phyloP scores from a whole-genome alignment of 768 basidiomycete species.

The Lentinula sp. region DNA sequence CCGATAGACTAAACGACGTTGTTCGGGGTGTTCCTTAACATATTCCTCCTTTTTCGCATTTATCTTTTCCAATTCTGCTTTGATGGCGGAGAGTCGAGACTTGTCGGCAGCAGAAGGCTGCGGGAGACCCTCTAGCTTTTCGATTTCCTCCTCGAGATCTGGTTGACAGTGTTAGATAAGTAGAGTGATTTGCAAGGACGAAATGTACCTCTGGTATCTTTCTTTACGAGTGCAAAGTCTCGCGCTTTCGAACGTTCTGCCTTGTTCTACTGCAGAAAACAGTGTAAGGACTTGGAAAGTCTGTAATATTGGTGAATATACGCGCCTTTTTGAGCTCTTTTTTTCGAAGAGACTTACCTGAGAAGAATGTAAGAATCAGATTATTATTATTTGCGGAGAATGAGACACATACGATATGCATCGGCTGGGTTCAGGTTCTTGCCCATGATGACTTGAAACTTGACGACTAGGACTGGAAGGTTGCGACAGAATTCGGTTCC shows the following conservation, averaged over 20 bases:
- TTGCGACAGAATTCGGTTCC: conserved; percentile 8
- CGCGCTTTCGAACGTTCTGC: conserved; percentile 70
- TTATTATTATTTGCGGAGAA: background rate
- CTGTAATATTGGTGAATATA: conserved; percentile 11
- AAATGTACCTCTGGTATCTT: conserved; percentile 74
- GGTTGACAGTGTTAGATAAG: background rate
- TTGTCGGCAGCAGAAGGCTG: conserved; percentile 47
- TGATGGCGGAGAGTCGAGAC: conserved; percentile 64
- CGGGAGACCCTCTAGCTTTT: conserved; percentile 48
- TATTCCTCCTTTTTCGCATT: conserved; percentile 89
- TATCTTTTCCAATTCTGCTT: conserved; percentile 73
- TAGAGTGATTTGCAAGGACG: background rate
- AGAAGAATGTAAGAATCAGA: background rate
- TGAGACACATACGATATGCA: conserved; percentile 65
- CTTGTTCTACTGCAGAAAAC: conserved; percentile 77
- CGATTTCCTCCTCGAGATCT: conserved; percentile 84
- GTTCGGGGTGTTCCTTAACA: conserved; percentile 90
- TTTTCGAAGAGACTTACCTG: conserved; percentile 89
- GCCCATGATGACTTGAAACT: conserved; percentile 52
- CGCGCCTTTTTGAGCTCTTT: conserved; percentile 94
- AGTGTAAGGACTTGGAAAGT: background rate
- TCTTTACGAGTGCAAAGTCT: conserved; percentile 91
- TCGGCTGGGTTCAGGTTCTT: conserved; percentile 94
- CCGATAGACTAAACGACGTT: conserved; percentile 77
- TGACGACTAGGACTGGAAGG: background rate